Evolutionary conservation across 2,329 filamentous ascomycete species (phyloP).

Genomic region (Thermoascus crustaceus): DNA sequence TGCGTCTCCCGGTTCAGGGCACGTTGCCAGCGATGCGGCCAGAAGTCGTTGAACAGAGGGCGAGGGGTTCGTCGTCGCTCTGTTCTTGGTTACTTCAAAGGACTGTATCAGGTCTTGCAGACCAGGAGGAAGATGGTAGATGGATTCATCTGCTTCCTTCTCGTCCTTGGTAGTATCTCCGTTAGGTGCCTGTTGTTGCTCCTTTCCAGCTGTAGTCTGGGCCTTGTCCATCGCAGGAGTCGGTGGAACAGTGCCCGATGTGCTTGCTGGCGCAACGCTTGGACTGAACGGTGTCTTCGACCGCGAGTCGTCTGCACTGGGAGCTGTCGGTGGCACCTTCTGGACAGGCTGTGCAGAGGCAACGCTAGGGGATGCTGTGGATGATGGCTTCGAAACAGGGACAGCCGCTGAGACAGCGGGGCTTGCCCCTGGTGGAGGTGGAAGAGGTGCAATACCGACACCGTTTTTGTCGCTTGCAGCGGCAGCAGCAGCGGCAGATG

Average conservation of each 20-base stretch:
- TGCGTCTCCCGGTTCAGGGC: slow-evolving; percentile 68
- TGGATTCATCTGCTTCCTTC: slow-evolving; percentile 61
- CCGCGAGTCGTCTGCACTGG: slow-evolving; percentile 36
- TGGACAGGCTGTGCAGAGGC: slow-evolving; percentile 42
- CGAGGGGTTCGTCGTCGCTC: slow-evolving; percentile 50
- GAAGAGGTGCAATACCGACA: slow-evolving; percentile 86
- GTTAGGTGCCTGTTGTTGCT: slow-evolving; percentile 38
- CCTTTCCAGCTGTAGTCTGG: slow-evolving; percentile 32
- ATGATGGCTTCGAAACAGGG: slow-evolving; percentile 46
- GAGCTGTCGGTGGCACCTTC: slow-evolving; percentile 30
- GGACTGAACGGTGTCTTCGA: slow-evolving; percentile 47
- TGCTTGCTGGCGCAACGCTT: slow-evolving; percentile 35
- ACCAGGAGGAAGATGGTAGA: slow-evolving; percentile 85
- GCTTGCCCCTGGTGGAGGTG: slow-evolving; percentile 67
- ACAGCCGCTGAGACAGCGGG: slow-evolving; percentile 43
- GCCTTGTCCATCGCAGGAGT: slow-evolving; percentile 41
- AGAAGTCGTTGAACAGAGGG: slow-evolving; percentile 67
- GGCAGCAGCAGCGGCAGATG: slow-evolving; percentile 87
- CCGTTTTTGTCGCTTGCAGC: slow-evolving; percentile 81
- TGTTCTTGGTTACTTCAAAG: slow-evolving; percentile 74
- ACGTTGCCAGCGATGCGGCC: slow-evolving; percentile 61
- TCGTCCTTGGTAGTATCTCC: slow-evolving; percentile 43
- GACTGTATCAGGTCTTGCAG: slow-evolving; percentile 86
- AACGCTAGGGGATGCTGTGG: slow-evolving; percentile 50
- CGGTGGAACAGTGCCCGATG: slow-evolving; percentile 35